Evolutionary conservation across 163 green algal genomes (phyloP).

Genomic region (Scenedesmus sp.): DNA sequence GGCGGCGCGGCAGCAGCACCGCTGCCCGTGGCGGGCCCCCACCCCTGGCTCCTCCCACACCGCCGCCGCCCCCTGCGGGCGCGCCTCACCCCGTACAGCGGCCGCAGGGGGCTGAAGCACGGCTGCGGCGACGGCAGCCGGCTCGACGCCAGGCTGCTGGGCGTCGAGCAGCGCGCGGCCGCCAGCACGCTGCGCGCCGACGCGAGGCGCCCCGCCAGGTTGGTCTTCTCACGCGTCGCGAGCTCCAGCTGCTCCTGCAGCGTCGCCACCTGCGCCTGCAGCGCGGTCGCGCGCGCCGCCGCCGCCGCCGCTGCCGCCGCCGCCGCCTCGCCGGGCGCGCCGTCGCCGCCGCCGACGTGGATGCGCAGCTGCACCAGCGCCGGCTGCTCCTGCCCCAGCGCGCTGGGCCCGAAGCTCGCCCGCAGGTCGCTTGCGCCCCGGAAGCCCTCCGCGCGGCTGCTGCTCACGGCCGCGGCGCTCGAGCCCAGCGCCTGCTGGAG

Average conservation of each 20-base stretch:
- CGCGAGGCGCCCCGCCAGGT: background rate
- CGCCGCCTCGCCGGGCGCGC: background rate
- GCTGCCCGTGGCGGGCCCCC: no score
- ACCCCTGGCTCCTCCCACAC: no score
- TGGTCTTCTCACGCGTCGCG: background rate
- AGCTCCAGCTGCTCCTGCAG: conserved; percentile 26
- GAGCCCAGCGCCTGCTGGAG: conserved; percentile 36
- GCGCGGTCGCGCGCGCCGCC: background rate
- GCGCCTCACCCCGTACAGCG: conserved; percentile 21
- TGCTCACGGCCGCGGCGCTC: background rate
- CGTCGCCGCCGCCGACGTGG: background rate
- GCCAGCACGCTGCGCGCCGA: conserved; percentile 26
- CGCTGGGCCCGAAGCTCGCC: no score
- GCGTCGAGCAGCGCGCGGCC: conserved; percentile 20
- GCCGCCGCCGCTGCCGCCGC: conserved; percentile 7
- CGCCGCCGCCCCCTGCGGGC: no score
- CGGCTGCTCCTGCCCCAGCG: background rate
- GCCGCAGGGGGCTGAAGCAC: conserved; percentile 14
- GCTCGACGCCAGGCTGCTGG: conserved; percentile 27
- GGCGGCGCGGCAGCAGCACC: no score
- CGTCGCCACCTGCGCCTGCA: conserved; percentile 2
- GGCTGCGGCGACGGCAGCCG: conserved; percentile 4
- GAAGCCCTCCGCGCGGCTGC: background rate
- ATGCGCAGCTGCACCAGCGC: conserved; percentile 18
- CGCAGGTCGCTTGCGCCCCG: no score